phyloP scores from a whole-genome alignment of 2,329 filamentous ascomycete genomes.

The Aureobasidium musti region DNA sequence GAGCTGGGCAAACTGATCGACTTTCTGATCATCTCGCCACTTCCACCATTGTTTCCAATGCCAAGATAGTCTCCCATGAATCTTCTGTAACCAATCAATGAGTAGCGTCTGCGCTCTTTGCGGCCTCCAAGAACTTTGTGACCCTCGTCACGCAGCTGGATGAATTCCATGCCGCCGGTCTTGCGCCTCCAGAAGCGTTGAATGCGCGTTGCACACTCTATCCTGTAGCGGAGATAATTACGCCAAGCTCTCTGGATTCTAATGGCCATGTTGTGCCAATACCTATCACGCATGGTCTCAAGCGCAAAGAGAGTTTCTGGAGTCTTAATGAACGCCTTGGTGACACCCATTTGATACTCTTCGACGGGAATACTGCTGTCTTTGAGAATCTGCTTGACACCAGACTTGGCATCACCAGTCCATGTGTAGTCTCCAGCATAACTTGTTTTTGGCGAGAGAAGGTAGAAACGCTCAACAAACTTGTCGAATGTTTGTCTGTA shows the following conservation, averaged over 20 bases:
- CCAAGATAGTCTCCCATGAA: constrained; percentile 96
- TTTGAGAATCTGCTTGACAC: constrained; percentile 88
- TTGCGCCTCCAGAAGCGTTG: constrained; percentile 96
- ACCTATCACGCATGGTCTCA: constrained; percentile 95
- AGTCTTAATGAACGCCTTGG: constrained; percentile 97
- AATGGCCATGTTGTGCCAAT: constrained; percentile 99
- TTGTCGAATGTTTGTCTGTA: constrained; percentile 98
- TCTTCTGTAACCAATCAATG: constrained; percentile 83
- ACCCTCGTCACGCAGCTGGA: constrained; percentile 84
- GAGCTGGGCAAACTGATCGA: constrained; percentile 67
- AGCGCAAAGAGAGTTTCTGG: constrained; percentile 95
- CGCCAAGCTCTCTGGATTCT: constrained; percentile 97
- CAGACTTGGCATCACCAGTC: constrained; percentile 83
- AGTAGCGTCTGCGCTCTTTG: constrained; percentile 90
- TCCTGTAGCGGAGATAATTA: constrained; percentile 89
- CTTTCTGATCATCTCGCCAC: constrained; percentile 76
- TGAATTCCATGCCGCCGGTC: constrained; percentile 83
- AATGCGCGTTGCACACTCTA: constrained; percentile 89
- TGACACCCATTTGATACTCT: constrained; percentile 96
- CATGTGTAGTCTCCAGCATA: constrained; percentile 98
- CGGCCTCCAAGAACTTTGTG: constrained; percentile 77
- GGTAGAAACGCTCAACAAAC: constrained; percentile 95
- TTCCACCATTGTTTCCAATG: constrained; percentile 75
- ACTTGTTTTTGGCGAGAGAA: constrained; percentile 89
- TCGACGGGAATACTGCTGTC: constrained; percentile 94